A percentile compares a stretch with the other conserved stretches of the same genome.
These are phyloP conservation scores for Saccharomycopsis sp. DNA, from an alignment of 805 yeast species.

Conservation along the genomic window DNA sequence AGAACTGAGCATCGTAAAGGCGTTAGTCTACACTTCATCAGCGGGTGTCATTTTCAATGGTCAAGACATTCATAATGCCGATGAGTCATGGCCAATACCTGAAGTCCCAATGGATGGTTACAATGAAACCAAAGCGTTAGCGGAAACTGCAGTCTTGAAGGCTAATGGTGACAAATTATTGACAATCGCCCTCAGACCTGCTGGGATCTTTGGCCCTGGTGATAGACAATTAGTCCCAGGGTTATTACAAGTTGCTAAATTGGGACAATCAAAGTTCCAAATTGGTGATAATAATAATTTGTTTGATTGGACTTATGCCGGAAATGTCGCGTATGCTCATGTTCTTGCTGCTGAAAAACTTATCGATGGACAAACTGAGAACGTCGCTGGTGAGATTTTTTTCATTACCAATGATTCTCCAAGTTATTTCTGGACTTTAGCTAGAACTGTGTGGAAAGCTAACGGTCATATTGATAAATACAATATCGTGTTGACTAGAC, in stretches of 20 bases:
- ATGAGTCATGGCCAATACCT: constrained; percentile 92
- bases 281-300: constrained; percentile 90
- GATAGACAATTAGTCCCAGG: constrained; percentile 96
- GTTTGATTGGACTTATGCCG: constrained; percentile 97
- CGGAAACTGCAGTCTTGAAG: constrained; percentile 72
- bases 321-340: constrained; percentile 96
- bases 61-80: constrained; percentile 84
- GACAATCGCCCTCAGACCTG: constrained; percentile 90
- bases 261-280: constrained; percentile 88
- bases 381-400: constrained; percentile 78
- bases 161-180: constrained; percentile 55
- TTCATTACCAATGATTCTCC: constrained; percentile 93
- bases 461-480: constrained; percentile 76
- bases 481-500: constrained; percentile 61
- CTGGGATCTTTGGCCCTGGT: constrained; percentile 98
- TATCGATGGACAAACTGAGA: constrained; percentile 34
- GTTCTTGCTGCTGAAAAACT: constrained; percentile 82
- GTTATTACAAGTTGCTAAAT: constrained; percentile 68
- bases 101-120: constrained; percentile 92
- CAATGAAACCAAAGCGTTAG: constrained; percentile 89
- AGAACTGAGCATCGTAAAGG: constrained; percentile 40
- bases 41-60: constrained; percentile 98
- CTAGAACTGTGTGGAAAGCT: constrained; percentile 95
- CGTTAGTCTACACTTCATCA: constrained; percentile 89
- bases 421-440: constrained; percentile 93